Evolutionary conservation across 2,329 filamentous ascomycete species (phyloP), one percentile per base, ranked within the genome.

Genomic region (Monosporascus sp.): DNA sequence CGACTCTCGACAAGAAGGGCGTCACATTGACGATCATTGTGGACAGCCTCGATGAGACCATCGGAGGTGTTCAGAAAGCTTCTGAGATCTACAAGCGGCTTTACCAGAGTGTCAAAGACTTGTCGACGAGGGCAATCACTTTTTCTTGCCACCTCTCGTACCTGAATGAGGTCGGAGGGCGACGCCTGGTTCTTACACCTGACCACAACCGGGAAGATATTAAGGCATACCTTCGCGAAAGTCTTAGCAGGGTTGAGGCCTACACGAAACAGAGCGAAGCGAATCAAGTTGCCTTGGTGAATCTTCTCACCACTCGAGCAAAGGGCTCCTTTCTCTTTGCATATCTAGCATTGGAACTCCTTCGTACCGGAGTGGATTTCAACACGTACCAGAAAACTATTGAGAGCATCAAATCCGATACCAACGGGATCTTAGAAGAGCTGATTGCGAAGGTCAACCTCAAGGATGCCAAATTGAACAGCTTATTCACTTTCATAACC

Each of bases 241-340:
- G 59, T 2, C 61, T 65, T 31, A 53, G 54, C 11, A 55, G 46
- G 9, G 55, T 62, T 9, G 47, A 54, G 0, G 52, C 52, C 20
- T 66, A 64, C 50, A 59, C 55, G 39, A 55, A 61, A 24, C 56
- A 66, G 38, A 52, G 52, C 2, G 50, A 53, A 8, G 43, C 54
- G 17, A 56, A 55, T 22, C 57, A 59, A 41, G 57, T 70, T 31
- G 60, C 54, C 25, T 47, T 70, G 3, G 43, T 73, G 8, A 59
- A 62, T 1, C 62, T 64, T 7, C 56, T 74, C 3, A 59, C 66
- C 1, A 55, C 58, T 25, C 68, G 69, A 52, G 62, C 71, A 22
- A 67, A 66, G 49, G 66, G 68, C 0, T 71, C 62, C 17, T 73
- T 74, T 53, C 61, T 74, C 5, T 74, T 69, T 63, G 70, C 69